Evolutionary conservation across 371 early-diverging fungal species (phyloP), one percentile per base, ranked within the genome.

Genomic region (Blastocladiella emersonii): DNA sequence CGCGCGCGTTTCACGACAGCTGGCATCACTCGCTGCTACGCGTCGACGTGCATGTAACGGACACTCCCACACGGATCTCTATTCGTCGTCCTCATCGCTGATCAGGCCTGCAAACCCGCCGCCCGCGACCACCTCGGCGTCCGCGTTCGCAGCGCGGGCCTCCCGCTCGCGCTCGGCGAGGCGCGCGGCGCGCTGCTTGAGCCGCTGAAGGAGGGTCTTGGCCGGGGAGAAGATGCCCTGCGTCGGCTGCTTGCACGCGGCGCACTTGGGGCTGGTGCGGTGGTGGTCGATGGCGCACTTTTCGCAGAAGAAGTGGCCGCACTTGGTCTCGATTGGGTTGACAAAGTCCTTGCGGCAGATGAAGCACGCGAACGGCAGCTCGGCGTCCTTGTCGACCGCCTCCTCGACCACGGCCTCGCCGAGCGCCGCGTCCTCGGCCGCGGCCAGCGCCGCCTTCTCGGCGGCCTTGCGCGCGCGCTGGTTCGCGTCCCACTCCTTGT

Each of bases 301-400:
- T 69, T 94, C 93, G 74, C 96, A 95, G 72, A 95, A 98, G 70
- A 92, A 93, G 68, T 98, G 98, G 21, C 80, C 75, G 72, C 98
- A 97, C 68, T 84, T 89, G 57, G 96, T 95, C 21, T 90, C 88
- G 0, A 98, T 83, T 0, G 98, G 98, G 39, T 85, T 76, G 44
- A 70, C 80, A 64, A 94, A 98, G 63, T 87, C 88, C 56, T 86
- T 72, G 49, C 90, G 77, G 70, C 98, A 98, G 61, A 98, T 90
- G 37, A 88, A 65, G 64, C 98, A 98, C 13, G 92, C 93, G 80
- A 93, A 92, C 27, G 98, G 96, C 36, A 95, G 69, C 51, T 76
- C 75, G 55, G 75, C 78, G 44, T 77, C 81, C 32, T 59, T 41
- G 19, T 69, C 62, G 32, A 81, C 83, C 32, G 87, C 85, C 7